Percentiles rank a stretch among this genome's conserved stretches.
phyloP scores from a whole-genome alignment of 169 alveolate genomes.

The Babesia caballi region DNA sequence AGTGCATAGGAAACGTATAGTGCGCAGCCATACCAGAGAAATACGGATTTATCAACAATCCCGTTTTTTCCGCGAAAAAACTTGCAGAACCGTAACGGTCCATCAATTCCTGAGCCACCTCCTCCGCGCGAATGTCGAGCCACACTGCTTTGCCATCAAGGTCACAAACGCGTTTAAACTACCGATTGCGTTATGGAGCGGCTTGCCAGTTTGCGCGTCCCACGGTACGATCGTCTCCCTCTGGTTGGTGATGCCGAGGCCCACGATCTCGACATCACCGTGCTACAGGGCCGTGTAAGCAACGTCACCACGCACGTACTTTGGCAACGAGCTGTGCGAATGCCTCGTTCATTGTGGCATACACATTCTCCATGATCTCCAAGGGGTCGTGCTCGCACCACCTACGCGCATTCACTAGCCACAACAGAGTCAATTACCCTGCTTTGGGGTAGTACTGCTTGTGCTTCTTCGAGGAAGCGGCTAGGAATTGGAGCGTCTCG shows the following conservation, averaged over 20 bases:
- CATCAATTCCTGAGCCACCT: constrained; percentile 67
- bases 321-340: constrained; percentile 40
- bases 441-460: constrained; percentile 77
- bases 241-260: constrained; percentile 85
- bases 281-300: not conserved
- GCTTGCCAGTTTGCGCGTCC: constrained; percentile 84
- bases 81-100: constrained; percentile 66
- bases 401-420: not conserved
- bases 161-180: not conserved
- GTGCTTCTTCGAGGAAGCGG: constrained; percentile 60
- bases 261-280: constrained; percentile 49
- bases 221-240: constrained; percentile 85
- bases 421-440: constrained; percentile 32
- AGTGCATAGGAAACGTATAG: constrained; percentile 31
- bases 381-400: constrained; percentile 83
- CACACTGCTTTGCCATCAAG: constrained; percentile 69
- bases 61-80: constrained; percentile 80
- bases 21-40: constrained; percentile 81
- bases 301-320: not conserved
- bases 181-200: constrained; percentile 88
- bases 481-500: constrained; percentile 50
- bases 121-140: constrained; percentile 87
- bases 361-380: constrained; percentile 73
- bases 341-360: constrained; percentile 73
- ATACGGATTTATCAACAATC: constrained; percentile 86